A percentile compares a stretch with the other conserved stretches of the same genome.
phyloP scores from a whole-genome alignment of 2,329 filamentous ascomycete genomes.

The Lomentospora prolificans region DNA sequence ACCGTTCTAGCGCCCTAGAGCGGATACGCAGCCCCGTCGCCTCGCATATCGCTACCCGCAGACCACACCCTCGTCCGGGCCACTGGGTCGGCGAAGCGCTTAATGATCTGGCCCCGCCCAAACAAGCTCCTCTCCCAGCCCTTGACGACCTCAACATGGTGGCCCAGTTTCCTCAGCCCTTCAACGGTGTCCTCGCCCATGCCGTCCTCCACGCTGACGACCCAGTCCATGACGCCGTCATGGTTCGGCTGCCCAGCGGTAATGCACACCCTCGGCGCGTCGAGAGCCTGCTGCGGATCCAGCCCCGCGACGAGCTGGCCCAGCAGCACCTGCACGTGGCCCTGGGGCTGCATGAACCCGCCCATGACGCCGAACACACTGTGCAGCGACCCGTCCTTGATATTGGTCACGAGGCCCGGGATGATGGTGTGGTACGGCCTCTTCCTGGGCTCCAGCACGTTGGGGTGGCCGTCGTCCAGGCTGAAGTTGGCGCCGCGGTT shows the following conservation, averaged over 20 bases:
- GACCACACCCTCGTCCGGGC: slow-evolving; percentile 71
- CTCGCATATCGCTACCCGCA: slow-evolving; percentile 78
- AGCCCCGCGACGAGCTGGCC: slow-evolving; percentile 78
- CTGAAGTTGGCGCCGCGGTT: slow-evolving; percentile 87
- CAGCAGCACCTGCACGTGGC: slow-evolving; percentile 84
- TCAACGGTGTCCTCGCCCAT: slow-evolving; percentile 59
- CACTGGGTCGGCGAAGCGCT: slow-evolving; percentile 58
- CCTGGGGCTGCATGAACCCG: slow-evolving; percentile 96
- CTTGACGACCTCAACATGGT: slow-evolving; percentile 59
- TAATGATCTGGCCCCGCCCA: slow-evolving; percentile 79
- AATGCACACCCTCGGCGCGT: slow-evolving; percentile 86
- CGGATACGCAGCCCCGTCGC: slow-evolving; percentile 64
- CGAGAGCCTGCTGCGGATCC: slow-evolving; percentile 78
- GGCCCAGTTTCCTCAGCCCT: slow-evolving; percentile 60
- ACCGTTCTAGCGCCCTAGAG: slow-evolving; percentile 15
- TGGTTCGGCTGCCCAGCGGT: slow-evolving; percentile 59
- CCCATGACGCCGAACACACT: slow-evolving; percentile 95
- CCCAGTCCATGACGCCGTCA: slow-evolving; percentile 47
- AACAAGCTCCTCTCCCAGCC: slow-evolving; percentile 61
- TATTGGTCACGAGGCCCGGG: slow-evolving; percentile 77
- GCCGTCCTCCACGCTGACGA: slow-evolving; percentile 74
- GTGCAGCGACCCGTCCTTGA: slow-evolving; percentile 63
- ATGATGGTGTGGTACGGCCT: slow-evolving; percentile 97
- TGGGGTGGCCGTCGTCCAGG: slow-evolving; percentile 63
- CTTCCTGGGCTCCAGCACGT: slow-evolving; percentile 70